phyloP scores from a whole-genome alignment of 306 rosid species.

The Corylus heterophylla region DNA sequence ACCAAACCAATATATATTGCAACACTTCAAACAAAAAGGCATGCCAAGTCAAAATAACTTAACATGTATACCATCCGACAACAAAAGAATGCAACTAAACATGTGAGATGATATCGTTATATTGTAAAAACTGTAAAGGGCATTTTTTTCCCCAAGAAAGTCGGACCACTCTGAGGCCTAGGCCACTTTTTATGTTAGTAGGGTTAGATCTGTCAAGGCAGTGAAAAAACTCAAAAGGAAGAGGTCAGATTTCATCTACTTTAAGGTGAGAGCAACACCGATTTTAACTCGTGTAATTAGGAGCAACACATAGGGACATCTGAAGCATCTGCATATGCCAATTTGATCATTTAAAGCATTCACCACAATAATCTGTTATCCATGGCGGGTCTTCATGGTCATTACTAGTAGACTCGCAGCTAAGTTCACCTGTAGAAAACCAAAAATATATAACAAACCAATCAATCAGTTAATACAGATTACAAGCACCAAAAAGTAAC shows the following conservation, averaged over 20 bases:
- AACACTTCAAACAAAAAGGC: not conserved
- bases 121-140: not conserved
- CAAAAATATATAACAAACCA: not conserved
- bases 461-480: not conserved
- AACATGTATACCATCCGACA: not conserved
- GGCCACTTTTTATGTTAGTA: not conserved
- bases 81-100: not conserved
- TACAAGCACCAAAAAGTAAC: not conserved
- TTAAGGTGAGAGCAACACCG: conserved; percentile 23
- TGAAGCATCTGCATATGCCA: conserved; percentile 26
- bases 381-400: not conserved
- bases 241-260: conserved; percentile 30
- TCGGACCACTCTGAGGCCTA: not conserved
- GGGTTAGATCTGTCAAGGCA: conserved; percentile 14
- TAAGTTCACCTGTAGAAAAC: conserved; percentile 34
- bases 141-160: not conserved
- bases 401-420: conserved; percentile 18
- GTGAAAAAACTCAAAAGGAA: not conserved
- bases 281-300: conserved; percentile 12
- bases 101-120: not conserved
- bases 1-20: too few species aligned
- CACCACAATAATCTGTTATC: conserved; percentile 17
- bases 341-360: conserved; percentile 34
- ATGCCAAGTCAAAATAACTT: not conserved
- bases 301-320: conserved; percentile 15